These are phyloP conservation scores for Apiosordaria backusii DNA, from an alignment of 495 filamentous ascomycete species.

Conservation along the genomic window DNA sequence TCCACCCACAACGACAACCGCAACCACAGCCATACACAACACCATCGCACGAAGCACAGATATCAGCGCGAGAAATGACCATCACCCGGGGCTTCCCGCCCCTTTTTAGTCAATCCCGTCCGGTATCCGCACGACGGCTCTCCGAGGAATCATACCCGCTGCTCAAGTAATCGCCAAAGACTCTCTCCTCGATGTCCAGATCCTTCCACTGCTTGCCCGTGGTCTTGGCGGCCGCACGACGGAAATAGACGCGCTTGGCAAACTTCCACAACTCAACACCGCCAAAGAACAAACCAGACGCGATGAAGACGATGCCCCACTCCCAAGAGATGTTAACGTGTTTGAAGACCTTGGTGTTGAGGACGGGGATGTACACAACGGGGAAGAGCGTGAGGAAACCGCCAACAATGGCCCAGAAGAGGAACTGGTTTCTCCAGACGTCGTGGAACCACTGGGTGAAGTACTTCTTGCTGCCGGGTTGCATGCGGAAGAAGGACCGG, in stretches of 20 bases:
- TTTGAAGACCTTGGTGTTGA: slow-evolving; percentile 69
- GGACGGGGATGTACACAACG: slow-evolving; percentile 65
- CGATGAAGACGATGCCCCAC: slow-evolving; percentile 61
- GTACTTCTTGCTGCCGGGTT: slow-evolving; percentile 56
- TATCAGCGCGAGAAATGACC: neutral
- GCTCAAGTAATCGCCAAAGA: slow-evolving; percentile 38
- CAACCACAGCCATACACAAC: neutral
- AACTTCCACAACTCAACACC: slow-evolving; percentile 66
- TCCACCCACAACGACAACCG: neutral
- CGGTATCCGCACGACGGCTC: slow-evolving; percentile 4
- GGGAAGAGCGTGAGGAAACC: slow-evolving; percentile 69
- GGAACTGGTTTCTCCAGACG: slow-evolving; percentile 66
- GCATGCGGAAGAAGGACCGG: slow-evolving; percentile 63
- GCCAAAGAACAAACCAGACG: slow-evolving; percentile 55
- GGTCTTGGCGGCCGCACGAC: slow-evolving; percentile 19
- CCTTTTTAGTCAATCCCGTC: slow-evolving; percentile 42
- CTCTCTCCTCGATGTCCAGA: slow-evolving; percentile 38
- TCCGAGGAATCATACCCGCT: slow-evolving; percentile 11
- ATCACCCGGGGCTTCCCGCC: slow-evolving; percentile 40
- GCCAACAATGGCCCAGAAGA: slow-evolving; percentile 69
- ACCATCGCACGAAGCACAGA: neutral
- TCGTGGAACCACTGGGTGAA: slow-evolving; percentile 53
- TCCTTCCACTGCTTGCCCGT: slow-evolving; percentile 33
- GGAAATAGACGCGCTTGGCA: slow-evolving; percentile 48
- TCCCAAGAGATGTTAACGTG: slow-evolving; percentile 70